Percentiles rank a stretch among this genome's conserved stretches.
These are phyloP conservation scores for Lachnellula hyalina DNA, from an alignment of 2,329 filamentous ascomycete species.

Conservation along the genomic window DNA sequence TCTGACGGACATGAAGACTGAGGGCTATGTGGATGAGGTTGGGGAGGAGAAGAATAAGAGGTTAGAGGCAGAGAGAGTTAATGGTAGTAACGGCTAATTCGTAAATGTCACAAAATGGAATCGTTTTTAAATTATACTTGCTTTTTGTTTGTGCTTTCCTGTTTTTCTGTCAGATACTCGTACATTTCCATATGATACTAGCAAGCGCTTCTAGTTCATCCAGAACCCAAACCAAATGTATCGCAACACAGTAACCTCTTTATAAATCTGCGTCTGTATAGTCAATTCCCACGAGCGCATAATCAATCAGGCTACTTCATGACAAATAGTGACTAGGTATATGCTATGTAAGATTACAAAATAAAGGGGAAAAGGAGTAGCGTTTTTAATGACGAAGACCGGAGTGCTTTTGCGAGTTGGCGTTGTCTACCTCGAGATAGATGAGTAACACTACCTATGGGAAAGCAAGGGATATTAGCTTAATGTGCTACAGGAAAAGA, in stretches of 20 bases:
- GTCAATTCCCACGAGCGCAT: background rate
- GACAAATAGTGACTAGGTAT: no score
- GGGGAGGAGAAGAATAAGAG: constrained; percentile 24
- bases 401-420: no score
- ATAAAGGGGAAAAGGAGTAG: no score
- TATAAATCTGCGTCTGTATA: no score
- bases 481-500: no score
- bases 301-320: background rate
- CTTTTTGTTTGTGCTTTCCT: background rate
- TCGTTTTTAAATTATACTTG: background rate
- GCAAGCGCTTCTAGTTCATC: background rate
- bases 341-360: no score
- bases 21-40: constrained; percentile 56
- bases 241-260: no score
- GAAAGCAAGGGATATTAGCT: no score
- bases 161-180: background rate
- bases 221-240: no score
- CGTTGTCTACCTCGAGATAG: no score
- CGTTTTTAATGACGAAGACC: no score
- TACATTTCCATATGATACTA: background rate
- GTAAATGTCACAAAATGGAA: background rate
- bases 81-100: constrained; percentile 7
- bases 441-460: no score
- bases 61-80: constrained; percentile 9
- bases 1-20: constrained; percentile 85